These are phyloP conservation scores for Oenanthe javanica DNA, from an alignment of 140 eudicot genomes.

Conservation along the genomic window DNA sequence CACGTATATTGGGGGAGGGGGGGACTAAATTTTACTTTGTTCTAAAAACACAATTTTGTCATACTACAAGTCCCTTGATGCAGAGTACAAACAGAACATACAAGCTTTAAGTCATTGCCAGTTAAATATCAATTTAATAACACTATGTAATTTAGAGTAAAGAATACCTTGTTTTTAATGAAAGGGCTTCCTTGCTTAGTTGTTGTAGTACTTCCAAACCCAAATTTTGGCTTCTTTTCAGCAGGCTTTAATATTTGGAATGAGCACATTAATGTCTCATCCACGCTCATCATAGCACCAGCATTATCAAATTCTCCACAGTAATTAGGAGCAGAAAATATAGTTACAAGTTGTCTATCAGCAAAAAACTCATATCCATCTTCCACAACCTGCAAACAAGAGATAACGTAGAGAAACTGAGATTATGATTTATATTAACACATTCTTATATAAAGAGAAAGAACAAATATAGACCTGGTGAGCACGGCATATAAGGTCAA, in stretches of 20 bases:
- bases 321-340: constrained; percentile 54
- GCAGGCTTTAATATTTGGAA: constrained; percentile 53
- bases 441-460: neutral
- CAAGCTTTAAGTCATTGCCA: too few species aligned
- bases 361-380: constrained; percentile 64
- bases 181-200: constrained; percentile 23
- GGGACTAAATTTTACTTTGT: too few species aligned
- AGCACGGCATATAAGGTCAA: constrained; percentile 59
- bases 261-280: constrained; percentile 57
- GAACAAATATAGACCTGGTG: constrained; percentile 35
- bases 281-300: constrained; percentile 65
- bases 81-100: too few species aligned
- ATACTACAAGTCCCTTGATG: too few species aligned
- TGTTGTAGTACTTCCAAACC: constrained; percentile 39
- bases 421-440: neutral
- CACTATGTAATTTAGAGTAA: too few species aligned
- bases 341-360: constrained; percentile 46
- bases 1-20: too few species aligned
- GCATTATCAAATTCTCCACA: constrained; percentile 57
- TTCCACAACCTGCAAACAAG: constrained; percentile 43
- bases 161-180: constrained; percentile 5
- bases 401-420: neutral
- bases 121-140: too few species aligned
- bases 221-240: constrained; percentile 40
- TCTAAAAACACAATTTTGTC: too few species aligned